These are phyloP conservation scores for Colletotrichum sp. DNA, from an alignment of 2,329 filamentous ascomycete species.

Conservation along the genomic window DNA sequence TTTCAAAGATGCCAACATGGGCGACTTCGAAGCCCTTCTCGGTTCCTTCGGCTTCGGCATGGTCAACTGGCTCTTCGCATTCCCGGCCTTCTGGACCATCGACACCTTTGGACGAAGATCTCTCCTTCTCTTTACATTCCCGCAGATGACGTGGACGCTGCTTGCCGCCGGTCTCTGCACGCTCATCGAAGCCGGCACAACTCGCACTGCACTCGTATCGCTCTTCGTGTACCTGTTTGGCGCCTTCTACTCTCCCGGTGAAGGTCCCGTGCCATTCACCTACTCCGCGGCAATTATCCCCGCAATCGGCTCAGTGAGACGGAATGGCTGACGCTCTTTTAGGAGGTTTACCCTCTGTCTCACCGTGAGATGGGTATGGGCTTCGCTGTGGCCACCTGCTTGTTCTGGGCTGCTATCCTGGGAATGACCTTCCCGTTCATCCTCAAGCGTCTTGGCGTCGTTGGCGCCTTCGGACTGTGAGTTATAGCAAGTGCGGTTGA, in stretches of 20 bases:
- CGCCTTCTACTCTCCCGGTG: constrained; percentile 39
- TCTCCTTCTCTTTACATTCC: constrained; percentile 62
- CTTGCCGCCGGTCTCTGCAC: constrained; percentile 61
- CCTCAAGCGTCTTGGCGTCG: constrained; percentile 44
- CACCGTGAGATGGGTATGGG: constrained; percentile 76
- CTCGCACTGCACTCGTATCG: constrained; percentile 51
- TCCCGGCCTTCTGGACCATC: constrained; percentile 59
- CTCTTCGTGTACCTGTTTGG: constrained; percentile 38
- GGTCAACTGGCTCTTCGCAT: constrained; percentile 64
- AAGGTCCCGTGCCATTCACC: constrained; percentile 71
- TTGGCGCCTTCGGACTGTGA: constrained; percentile 47
- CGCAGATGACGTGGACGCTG: constrained; percentile 63
- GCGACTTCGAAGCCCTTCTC: constrained; percentile 54
- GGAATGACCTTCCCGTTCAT: constrained; percentile 68
- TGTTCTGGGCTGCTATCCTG: constrained; percentile 63
- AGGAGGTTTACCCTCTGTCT: constrained; percentile 71
- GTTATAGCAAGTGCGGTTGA: background rate
- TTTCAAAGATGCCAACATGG: constrained; percentile 62
- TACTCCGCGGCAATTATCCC: constrained; percentile 41
- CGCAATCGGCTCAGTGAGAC: background rate
- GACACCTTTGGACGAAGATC: constrained; percentile 56
- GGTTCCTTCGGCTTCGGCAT: constrained; percentile 54
- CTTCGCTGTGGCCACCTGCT: constrained; percentile 69
- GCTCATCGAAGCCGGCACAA: constrained; percentile 39
- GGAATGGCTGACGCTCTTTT: background rate